Percentiles rank a stretch among this genome's conserved stretches.
These are phyloP conservation scores for Yamadazyma mexicana DNA, from an alignment of 1,139 yeast genomes.

Conservation along the genomic window DNA sequence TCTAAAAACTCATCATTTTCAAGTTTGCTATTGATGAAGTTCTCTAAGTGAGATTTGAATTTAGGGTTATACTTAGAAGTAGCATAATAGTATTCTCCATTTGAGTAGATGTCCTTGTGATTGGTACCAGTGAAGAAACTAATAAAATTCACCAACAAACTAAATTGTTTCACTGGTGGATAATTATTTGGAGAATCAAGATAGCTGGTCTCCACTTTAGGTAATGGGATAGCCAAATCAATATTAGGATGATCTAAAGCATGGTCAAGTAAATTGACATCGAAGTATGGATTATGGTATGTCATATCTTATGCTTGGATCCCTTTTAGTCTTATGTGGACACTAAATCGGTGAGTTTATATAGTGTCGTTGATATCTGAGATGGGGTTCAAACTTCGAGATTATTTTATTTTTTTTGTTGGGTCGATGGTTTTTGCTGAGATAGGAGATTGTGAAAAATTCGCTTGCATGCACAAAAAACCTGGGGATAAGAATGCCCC, in stretches of 20 bases:
- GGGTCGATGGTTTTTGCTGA: conserved; percentile 1
- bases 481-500: neutral
- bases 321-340: neutral
- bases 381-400: conserved; percentile 1
- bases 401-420: conserved; percentile 1
- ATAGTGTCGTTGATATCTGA: neutral
- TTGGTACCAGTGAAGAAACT: conserved; percentile 29
- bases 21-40: conserved; percentile 36
- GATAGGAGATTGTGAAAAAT: conserved; percentile 1
- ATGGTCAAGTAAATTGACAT: conserved; percentile 41
- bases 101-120: conserved; percentile 32
- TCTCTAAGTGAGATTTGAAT: conserved; percentile 29
- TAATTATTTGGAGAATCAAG: conserved; percentile 32
- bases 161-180: conserved; percentile 25
- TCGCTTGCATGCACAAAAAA: neutral
- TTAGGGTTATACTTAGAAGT: conserved; percentile 32
- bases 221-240: conserved; percentile 41
- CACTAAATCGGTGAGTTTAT: neutral
- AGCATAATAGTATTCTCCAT: conserved; percentile 37
- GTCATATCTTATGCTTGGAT: neutral
- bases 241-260: conserved; percentile 32
- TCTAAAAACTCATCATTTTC: conserved; percentile 36
- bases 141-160: conserved; percentile 32
- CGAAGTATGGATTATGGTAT: conserved; percentile 19
- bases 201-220: conserved; percentile 27